Evolutionary conservation across 2,329 filamentous ascomycete genomes (phyloP), one percentile per base, ranked within the genome.

Genomic region (Dothistroma septosporum): DNA sequence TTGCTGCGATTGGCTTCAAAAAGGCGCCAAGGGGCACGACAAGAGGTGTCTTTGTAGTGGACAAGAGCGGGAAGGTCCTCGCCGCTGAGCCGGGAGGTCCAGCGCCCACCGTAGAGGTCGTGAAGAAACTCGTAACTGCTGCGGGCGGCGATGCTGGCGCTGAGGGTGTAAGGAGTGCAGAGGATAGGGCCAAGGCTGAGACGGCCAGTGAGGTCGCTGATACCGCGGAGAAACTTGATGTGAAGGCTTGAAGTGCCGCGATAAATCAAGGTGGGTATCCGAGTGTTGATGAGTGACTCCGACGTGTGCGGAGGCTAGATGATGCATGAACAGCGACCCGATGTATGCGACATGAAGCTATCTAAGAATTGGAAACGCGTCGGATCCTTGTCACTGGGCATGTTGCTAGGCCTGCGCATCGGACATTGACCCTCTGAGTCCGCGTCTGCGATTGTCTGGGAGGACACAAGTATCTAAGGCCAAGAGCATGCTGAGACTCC

Each of bases 1-100:
- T 97, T 70, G 81, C 76, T 12, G 92, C 92, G 58, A 89, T 97
- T 73, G 93, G 92, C n/a, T 78, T 97, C 66, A 92, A 92, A 79
- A 97, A 97, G 80, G 76, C 81, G 8, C 88, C 89, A 50, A 90
- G 86, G 76, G 88, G 91, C 62, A 96, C 91, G 16, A 85, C 84
- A 54, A 87, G 94, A 64, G 94, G 93, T 66, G 91, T 97, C 44
- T 95, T 97, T 69, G 90, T 91, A 55, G 82, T 97, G 57, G 66
- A 70, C 59, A 76, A 76, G 62, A 74, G 82, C 24, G 92, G 92
- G 61, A 92, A 92, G 75, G 85, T 96, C 22, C 81, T 95, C 41
- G 84, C 89, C 21, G 83, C 86, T 37, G 84, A 93, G 77, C 76
- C 87, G 0, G 93, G 92, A 61, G 85, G 89, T 35, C 92, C 93